Evolutionary conservation across 768 basidiomycete genomes (phyloP), one percentile per base, ranked within the genome.

Genomic region (Mycena vulgaris): DNA sequence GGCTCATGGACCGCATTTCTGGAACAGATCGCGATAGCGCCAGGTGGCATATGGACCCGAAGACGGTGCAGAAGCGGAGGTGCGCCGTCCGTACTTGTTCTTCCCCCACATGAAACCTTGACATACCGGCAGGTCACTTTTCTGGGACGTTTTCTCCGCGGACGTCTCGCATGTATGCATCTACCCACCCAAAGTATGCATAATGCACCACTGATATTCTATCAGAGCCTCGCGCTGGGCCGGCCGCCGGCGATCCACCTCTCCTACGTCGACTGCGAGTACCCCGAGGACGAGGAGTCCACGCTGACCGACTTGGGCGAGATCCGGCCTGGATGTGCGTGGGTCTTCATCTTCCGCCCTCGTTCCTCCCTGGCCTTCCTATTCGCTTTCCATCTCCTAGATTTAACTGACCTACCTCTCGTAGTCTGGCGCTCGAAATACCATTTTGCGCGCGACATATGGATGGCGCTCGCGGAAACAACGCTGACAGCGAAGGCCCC

Each of bases 361-460:
- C 7, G 13, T 14, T 40, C 39, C 39, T 19, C 39, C 39, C 39
- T 4, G 5, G 8, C 16, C 39, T 17, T 40, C 7, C 8, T 11
- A 6, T 17, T 40, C 16, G 8, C 39, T 13, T 45, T 21, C 2
- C 42, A 19, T 45, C 42, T 45, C 48, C 33, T n/a, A n/a, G n/a
- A n/a, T 27, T 42, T 39, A 10, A 55, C 30, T 39, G 45, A n/a
- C 40, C 47, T 10, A 14, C 25, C 19, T 16, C 19, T 33, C 21
- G 51, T 59, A 91, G 89, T 89, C 70, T 90, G 89, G 89, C 80
- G 82, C 13, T 88, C 88, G 83, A 89, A 89, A 69, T 86, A 89
- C 73, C 77, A 78, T 0, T 90, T 90, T 66, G 83, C 84, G 2
- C 80, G 80, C 27, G 86, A 89, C 52, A 84, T 87, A 35, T 87